Evolutionary conservation across 139 green algal species (phyloP).

Genomic region (Zygnema cylindricum): DNA sequence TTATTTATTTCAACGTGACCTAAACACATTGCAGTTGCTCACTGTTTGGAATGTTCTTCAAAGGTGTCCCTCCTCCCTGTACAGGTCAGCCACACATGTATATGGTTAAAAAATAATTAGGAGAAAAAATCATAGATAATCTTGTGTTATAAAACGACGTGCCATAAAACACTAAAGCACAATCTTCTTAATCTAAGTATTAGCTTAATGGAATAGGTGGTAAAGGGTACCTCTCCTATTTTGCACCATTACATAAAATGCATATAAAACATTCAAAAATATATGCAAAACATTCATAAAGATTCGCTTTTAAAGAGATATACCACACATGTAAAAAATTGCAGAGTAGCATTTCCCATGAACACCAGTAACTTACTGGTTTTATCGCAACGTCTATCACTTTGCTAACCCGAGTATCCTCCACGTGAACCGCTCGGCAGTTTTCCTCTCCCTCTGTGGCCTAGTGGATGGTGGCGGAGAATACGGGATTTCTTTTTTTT

Average conservation of each 20-base stretch:
- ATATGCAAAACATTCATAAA: neutral
- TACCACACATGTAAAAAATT: no score
- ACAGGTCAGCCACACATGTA: neutral
- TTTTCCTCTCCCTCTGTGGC: slow-evolving; percentile 16
- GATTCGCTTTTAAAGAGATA: no score
- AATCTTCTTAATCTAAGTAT: no score
- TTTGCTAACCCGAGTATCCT: slow-evolving; percentile 8
- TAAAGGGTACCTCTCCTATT: neutral
- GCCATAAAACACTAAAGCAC: no score
- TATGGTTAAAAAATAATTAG: no score
- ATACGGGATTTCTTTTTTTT: neutral
- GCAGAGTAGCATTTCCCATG: neutral
- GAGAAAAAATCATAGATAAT: no score
- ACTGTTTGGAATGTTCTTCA: slow-evolving; percentile 35
- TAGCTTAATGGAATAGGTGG: no score
- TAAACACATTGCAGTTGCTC: neutral
- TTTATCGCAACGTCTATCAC: neutral
- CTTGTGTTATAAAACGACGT: no score
- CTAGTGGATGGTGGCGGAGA: neutral
- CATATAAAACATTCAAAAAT: neutral
- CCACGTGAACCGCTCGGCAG: neutral
- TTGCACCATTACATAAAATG: neutral
- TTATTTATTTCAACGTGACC: no score
- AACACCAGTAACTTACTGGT: neutral
- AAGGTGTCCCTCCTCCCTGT: neutral